Evolutionary conservation across 345 rosid species (phyloP), one percentile per base, ranked within the genome.

Genomic region (Durio zibethinus): DNA sequence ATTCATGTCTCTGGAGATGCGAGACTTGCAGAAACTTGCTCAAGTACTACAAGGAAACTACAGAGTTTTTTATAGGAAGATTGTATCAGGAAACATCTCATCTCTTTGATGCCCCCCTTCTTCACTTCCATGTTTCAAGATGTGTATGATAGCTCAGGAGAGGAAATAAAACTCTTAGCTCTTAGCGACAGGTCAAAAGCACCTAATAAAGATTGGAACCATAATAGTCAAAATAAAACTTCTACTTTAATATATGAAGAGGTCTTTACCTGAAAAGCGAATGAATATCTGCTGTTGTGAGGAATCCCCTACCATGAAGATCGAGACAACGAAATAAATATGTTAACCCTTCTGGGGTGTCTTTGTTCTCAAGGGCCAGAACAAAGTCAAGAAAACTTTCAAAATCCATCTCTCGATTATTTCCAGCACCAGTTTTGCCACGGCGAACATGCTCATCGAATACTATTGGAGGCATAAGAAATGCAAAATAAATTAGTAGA

Each of bases 221-320:
- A 73, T 20, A 4, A 8, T 7, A 63, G 48, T 35, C 18, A 63
- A 72, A 62, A 45, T 14, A 53, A n/a, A 61, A 27, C 60, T 73
- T 76, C 15, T 8, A 62, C 43, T 21, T 73, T 10, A 67, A 57
- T 18, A 20, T n/a, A 42, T 62, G 20, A 54, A 73, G 67, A 53
- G 48, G n/a, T 8, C 35, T 70, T 79, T 74, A 92, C 99, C 98
- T 94, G 98, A 97, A 97, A 83, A 97, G 97, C 31, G 97, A 85
- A 85, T 97, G 99, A 77, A 97, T 97, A 88, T 97, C 99, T 63
- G 97, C 98, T 0, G 97, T 91, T 18, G 95, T 94, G 80, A 97
- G 97, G 83, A 79, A 92, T 84, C 97, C 99, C 71, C 97, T 85
- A 77, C 93, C 98, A 47, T 90, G 82, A 36, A 93, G 98, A 87